These are phyloP conservation scores for Trichoderma arundinaceum DNA, from an alignment of 2,329 filamentous ascomycete genomes.

Conservation along the genomic window DNA sequence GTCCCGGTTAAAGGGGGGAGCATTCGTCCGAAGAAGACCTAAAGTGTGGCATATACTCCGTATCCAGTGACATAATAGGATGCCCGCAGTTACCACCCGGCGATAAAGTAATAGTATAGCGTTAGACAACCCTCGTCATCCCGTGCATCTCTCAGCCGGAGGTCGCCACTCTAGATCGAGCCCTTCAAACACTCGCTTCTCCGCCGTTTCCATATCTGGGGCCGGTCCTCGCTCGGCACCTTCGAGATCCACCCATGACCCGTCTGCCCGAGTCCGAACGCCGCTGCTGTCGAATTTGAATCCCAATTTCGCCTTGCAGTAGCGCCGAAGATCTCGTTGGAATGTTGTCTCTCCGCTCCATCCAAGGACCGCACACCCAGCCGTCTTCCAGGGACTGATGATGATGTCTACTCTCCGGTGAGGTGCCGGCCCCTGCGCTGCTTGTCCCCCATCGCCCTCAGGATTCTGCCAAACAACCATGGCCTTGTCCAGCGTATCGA, in stretches of 20 bases:
- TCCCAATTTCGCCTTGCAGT: conserved; percentile 71
- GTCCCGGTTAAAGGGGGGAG: no score
- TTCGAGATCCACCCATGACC: conserved; percentile 74
- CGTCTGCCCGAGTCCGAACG: conserved; percentile 69
- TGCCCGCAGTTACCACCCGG: no score
- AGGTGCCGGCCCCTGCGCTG: conserved; percentile 40
- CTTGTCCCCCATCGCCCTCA: background rate
- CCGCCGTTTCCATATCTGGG: conserved; percentile 72
- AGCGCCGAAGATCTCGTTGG: conserved; percentile 80
- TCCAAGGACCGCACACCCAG: conserved; percentile 84
- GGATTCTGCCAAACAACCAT: conserved; percentile 82
- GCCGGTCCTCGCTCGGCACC: conserved; percentile 55
- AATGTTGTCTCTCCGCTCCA: conserved; percentile 93
- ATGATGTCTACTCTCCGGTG: conserved; percentile 94
- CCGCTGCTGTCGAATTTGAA: conserved; percentile 95
- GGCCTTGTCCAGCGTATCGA: conserved; percentile 90
- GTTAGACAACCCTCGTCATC: conserved; percentile 35
- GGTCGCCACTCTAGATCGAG: conserved; percentile 71
- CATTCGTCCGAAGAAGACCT: no score
- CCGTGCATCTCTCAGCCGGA: conserved; percentile 71
- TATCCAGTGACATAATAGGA: no score
- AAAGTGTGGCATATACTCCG: no score
- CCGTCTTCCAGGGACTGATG: conserved; percentile 83
- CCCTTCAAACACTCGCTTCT: conserved; percentile 79
- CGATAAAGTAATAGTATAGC: no score